Conservation (phyloP, 495 filamentous ascomycete genomes). For the Poronia punctata region DNA sequence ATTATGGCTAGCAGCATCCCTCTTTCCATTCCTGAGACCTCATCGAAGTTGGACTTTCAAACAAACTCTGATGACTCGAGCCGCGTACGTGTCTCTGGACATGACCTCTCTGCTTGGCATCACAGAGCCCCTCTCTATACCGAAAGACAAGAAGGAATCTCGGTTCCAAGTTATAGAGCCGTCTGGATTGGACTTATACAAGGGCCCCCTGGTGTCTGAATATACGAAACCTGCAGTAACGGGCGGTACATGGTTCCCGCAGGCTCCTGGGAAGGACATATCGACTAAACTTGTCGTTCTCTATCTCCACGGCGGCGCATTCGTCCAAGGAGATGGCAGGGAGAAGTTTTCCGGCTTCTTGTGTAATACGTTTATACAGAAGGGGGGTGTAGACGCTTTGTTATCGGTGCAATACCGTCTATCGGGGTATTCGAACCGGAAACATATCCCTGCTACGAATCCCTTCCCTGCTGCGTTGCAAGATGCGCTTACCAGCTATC, state of each 20-base stretch:
- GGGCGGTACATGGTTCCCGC: conserved; percentile 18
- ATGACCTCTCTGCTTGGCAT: conserved; percentile 5
- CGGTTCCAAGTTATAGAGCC: conserved; percentile 11
- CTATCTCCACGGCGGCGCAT: conserved; percentile 53
- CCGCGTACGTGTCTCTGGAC: conserved; percentile 2
- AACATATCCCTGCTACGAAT: too few relatives aligned
- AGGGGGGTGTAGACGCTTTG: conserved; percentile 13
- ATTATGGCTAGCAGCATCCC: not conserved
- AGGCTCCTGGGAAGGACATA: conserved; percentile 1
- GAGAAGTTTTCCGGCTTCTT: conserved; percentile 23
- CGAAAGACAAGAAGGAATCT: conserved; percentile 10
- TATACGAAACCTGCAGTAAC: conserved; percentile 10
- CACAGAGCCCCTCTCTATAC: conserved; percentile 7
- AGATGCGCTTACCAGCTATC: conserved; percentile 36
- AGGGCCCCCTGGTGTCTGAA: conserved; percentile 7
- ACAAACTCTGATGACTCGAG: conserved; percentile 11
- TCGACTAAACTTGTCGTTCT: conserved; percentile 33
- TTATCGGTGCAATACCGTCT: conserved; percentile 34
- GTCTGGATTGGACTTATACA: conserved; percentile 4
- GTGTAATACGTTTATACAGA: conserved; percentile 6
- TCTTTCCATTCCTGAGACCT: conserved; percentile 3
- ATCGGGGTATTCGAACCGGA: conserved; percentile 33
- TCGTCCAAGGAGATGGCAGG: conserved; percentile 32
- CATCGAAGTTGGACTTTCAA: conserved; percentile 9
- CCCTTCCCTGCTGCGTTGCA: conserved; percentile 39